Evolutionary conservation across 2,329 filamentous ascomycete genomes (phyloP), one percentile per base, ranked within the genome.

Genomic region (Juglanconis sp.): DNA sequence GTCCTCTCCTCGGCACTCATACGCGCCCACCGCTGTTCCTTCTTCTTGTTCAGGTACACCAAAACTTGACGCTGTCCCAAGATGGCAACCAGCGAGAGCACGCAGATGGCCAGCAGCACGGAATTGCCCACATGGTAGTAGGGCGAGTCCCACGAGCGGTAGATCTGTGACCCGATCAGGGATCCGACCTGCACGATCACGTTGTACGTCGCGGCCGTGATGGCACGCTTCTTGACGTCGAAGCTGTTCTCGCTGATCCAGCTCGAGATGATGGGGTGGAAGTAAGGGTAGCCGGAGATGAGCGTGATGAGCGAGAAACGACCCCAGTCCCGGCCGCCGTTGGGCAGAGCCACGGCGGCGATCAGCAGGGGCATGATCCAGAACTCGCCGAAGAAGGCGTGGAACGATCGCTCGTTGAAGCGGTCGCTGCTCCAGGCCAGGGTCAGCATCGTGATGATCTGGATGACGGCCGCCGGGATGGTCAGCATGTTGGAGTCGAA

Each of bases 401-500:
- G 78, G 57, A 85, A 75, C 0, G 83, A 72, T 1, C 82, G 76
- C 66, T 84, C 77, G 62, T 84, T 80, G 63, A 84, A 81, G 59
- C 79, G 76, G 59, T 86, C 81, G 5, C 80, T 83, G 50, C 81
- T 74, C 71, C 76, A 83, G 0, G 84, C 81, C 61, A 83, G 76
- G 2, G 74, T 68, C 15, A 86, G 68, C 71, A 87, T 79, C 49
- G 83, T 83, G 52, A 84, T 58, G 62, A 87, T 85, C 68, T 85
- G 84, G 1, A 86, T 70, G 0, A 75, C 76, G 15, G 81, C 81
- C 0, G 82, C 79, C 0, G 84, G 84, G 13, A 88, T 87, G 1
- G 84, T 84, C 30, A 89, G 77, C 62, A 90, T 75, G 65, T 88
- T 89, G 34, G 81, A 82, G 36, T 84, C 72, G 67, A 89, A 83